Conservation (phyloP, 805 yeast species). For the Sugiyamaella smithiae region DNA sequence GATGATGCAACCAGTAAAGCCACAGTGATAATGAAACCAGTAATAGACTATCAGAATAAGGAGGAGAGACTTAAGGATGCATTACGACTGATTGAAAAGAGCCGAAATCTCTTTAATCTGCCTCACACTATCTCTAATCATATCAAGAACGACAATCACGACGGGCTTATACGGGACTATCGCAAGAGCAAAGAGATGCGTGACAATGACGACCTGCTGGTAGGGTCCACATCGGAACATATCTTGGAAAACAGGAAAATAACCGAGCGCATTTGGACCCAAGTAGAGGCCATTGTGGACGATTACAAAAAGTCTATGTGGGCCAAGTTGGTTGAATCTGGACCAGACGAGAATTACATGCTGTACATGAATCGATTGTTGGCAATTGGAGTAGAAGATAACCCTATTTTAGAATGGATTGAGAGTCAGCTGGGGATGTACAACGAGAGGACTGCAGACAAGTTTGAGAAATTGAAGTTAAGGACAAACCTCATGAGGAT, state of each 20-base stretch:
- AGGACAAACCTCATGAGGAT: slow-evolving; percentile 24
- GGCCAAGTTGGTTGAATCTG: slow-evolving; percentile 41
- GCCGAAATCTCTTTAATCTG: slow-evolving; percentile 54
- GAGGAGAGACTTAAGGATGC: slow-evolving; percentile 50
- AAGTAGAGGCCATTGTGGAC: slow-evolving; percentile 53
- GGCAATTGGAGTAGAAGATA: slow-evolving; percentile 61
- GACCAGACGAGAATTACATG: slow-evolving; percentile 35
- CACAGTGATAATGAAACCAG: slow-evolving; percentile 56
- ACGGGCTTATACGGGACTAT: slow-evolving; percentile 55
- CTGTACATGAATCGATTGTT: slow-evolving; percentile 49
- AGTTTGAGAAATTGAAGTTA: slow-evolving; percentile 37
- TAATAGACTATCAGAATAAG: slow-evolving; percentile 48
- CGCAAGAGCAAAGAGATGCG: slow-evolving; percentile 44
- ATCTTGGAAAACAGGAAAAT: slow-evolving; percentile 37
- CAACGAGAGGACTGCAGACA: slow-evolving; percentile 39
- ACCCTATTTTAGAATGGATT: slow-evolving; percentile 65
- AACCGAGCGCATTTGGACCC: slow-evolving; percentile 53
- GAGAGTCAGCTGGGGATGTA: slow-evolving; percentile 46
- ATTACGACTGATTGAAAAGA: slow-evolving; percentile 49
- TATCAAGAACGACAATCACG: slow-evolving; percentile 53
- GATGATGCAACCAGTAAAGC: slow-evolving; percentile 53
- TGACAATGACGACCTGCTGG: slow-evolving; percentile 24
- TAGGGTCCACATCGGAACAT: slow-evolving; percentile 15
- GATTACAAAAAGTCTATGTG: slow-evolving; percentile 54
- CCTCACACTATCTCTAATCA: slow-evolving; percentile 48